Evolutionary conservation across 2,329 filamentous ascomycete species (phyloP), one percentile per base, ranked within the genome.

Genomic region (Coniochaeta prunicola): DNA sequence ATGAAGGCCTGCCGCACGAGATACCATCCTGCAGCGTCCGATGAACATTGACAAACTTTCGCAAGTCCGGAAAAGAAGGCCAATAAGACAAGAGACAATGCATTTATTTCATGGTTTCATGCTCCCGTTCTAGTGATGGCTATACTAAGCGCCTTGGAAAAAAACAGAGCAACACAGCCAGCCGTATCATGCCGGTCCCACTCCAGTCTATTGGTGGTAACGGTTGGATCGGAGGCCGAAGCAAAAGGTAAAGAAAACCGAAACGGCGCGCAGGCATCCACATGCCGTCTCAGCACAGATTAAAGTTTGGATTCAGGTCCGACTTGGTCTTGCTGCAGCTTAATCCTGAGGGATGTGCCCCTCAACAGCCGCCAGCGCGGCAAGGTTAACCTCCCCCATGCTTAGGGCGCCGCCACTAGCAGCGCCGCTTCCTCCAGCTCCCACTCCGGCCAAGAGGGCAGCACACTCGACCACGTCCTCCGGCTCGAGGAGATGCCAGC

Each of bases 401-500:
- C 70, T 70, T 38, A 72, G 65, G 48, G 75, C 71, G 13, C 72
- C 73, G 1, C 69, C 69, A 15, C 63, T 63, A 8, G 57, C 48
- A 7, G 72, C 68, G n/a, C 71, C 54, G 19, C 60, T 54, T 7
- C 64, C 65, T 12, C 64, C 66, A 1, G 64, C 66, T 2, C 70
- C 73, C 17, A 78, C 76, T 4, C 77, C 80, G 0, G 79, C 78
- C 24, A 88, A 75, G 26, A 87, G 75, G 4, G 82, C 77, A 36
- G 84, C 77, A 60, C 78, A 81, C 64, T 90, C 87, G 65, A 97
- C 88, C 58, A 97, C 92, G 71, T 97, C 92, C 59, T 86, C 79
- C 0, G 94, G 92, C 71, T 97, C 92, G 9, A 96, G 80, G 12
- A 97, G 77, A 73, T 97, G 92, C 87, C 91, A 97, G 65, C 86